Evolutionary conservation across 768 basidiomycete genomes (phyloP), one percentile per base, ranked within the genome.

Genomic region (Leucocoprinus sp.): DNA sequence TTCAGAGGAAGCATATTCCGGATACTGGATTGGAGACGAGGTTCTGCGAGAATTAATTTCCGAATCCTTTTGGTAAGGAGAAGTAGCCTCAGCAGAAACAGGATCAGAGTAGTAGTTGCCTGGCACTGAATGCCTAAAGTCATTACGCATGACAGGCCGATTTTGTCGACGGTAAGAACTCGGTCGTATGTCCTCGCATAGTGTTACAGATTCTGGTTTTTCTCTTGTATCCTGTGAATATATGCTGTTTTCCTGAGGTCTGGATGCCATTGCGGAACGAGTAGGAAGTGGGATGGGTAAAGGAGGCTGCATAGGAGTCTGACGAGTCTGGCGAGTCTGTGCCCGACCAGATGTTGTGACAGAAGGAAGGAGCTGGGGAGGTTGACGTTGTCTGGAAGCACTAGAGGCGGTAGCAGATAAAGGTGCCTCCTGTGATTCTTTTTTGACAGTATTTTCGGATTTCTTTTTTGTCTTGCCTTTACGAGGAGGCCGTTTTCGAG

Each of bases 131-230:
- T 50, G 19, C 21, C 39, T 22, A 18, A 45, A 50, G 8, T 37
- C 26, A 2, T 44, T 23, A 24, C 43, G 38, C 43, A 50, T 33
- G 38, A 53, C 48, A 2, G 48, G 50, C 19, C 45, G 21, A 5
- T 2, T 6, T 47, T 23, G 24, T 19, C 19, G 37, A 15, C 28
- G 12, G 8, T 33, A 5, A 27, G 19, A 4, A 22, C n/a, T 17
- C 23, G 17, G 8, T 14, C n/a, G 40, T 1, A 24, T 5, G 9
- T 21, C 5, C 3, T 22, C 28, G 5, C 11, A 14, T 17, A 12
- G 3, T 2, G 26, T 7, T 12, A 5, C 24, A 8, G 34, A 42
- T 7, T 5, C 7, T 27, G 11, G 15, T 35, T 21, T 5, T 14
- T 35, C 26, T 5, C 14, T 26, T 17, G 12, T 8, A 48, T 36